Evolutionary conservation across 371 early-diverging fungal genomes (phyloP).

Genomic region (Actinomucor elegans): DNA sequence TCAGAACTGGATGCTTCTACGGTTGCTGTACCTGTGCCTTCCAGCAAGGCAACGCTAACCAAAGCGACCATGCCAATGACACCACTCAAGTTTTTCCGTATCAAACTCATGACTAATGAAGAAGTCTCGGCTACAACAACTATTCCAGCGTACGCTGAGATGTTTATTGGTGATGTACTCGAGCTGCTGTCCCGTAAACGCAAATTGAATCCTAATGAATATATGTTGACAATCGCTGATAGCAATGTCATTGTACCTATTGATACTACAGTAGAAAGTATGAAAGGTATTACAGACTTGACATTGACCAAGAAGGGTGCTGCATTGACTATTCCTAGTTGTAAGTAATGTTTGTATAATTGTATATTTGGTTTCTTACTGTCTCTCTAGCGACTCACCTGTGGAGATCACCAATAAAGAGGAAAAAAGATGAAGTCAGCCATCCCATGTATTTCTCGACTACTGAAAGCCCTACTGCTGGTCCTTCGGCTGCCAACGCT

Average conservation of each 20-base stretch:
- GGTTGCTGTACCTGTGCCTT: slow-evolving; percentile 51
- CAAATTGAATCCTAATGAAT: slow-evolving; percentile 79
- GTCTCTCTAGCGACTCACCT: slow-evolving; percentile 32
- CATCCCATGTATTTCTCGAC: slow-evolving; percentile 40
- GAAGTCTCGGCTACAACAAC: slow-evolving; percentile 84
- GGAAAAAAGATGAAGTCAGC: slow-evolving; percentile 44
- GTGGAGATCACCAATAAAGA: slow-evolving; percentile 51
- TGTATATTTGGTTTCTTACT: not conserved
- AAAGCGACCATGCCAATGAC: slow-evolving; percentile 54
- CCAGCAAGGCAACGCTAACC: slow-evolving; percentile 43
- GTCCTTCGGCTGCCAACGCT: slow-evolving; percentile 21
- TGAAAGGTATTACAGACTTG: slow-evolving; percentile 66
- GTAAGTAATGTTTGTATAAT: slow-evolving; percentile 37
- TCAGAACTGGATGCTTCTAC: slow-evolving; percentile 42
- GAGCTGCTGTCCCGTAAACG: slow-evolving; percentile 85
- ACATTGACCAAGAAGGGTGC: slow-evolving; percentile 68
- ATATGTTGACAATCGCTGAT: slow-evolving; percentile 80
- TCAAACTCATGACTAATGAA: slow-evolving; percentile 58
- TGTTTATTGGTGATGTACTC: slow-evolving; percentile 80
- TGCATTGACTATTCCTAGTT: slow-evolving; percentile 52
- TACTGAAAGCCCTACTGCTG: slow-evolving; percentile 15
- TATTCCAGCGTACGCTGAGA: slow-evolving; percentile 72
- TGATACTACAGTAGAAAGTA: slow-evolving; percentile 74
- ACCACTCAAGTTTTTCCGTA: slow-evolving; percentile 61
- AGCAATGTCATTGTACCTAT: slow-evolving; percentile 71